Conservation (phyloP, 2,329 filamentous ascomycete genomes). For the Pseudocercospora fijiensis region DNA sequence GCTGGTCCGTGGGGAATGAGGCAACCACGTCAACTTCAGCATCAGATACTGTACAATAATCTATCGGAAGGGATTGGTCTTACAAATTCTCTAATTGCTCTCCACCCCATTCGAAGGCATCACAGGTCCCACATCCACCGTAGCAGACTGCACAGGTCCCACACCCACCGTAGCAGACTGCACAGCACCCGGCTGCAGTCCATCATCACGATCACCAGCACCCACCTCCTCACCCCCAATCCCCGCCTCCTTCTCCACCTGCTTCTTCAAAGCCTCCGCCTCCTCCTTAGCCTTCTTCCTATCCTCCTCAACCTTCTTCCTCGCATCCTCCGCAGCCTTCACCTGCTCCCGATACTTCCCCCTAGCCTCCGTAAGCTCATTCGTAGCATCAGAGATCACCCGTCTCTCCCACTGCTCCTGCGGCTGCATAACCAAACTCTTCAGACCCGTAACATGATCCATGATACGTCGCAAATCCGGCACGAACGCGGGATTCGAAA, state of each 20-base stretch:
- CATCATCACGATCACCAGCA: background rate
- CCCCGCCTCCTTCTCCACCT: constrained; percentile 21
- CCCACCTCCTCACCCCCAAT: background rate
- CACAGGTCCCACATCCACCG: background rate
- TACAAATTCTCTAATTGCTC: background rate
- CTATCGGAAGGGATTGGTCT: no score
- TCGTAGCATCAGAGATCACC: constrained; percentile 34
- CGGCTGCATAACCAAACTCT: constrained; percentile 36
- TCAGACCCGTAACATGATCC: constrained; percentile 31
- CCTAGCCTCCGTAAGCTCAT: constrained; percentile 33
- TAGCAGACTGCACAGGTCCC: background rate
- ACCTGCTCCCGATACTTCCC: constrained; percentile 28
- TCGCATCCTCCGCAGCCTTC: constrained; percentile 22
- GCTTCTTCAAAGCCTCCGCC: constrained; percentile 17
- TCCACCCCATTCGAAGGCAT: background rate
- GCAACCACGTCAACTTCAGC: no score
- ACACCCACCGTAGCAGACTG: background rate
- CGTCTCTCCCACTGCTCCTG: constrained; percentile 35
- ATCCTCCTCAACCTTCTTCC: constrained; percentile 15
- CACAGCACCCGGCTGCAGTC: background rate
- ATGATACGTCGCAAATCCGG: constrained; percentile 24
- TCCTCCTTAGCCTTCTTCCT: constrained; percentile 18
- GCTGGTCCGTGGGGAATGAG: no score
- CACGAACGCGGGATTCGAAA: background rate
- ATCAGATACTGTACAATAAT: no score